Evolutionary conservation across 352 stramenopile genomes (phyloP).

Genomic region (Phytophthora sp.): DNA sequence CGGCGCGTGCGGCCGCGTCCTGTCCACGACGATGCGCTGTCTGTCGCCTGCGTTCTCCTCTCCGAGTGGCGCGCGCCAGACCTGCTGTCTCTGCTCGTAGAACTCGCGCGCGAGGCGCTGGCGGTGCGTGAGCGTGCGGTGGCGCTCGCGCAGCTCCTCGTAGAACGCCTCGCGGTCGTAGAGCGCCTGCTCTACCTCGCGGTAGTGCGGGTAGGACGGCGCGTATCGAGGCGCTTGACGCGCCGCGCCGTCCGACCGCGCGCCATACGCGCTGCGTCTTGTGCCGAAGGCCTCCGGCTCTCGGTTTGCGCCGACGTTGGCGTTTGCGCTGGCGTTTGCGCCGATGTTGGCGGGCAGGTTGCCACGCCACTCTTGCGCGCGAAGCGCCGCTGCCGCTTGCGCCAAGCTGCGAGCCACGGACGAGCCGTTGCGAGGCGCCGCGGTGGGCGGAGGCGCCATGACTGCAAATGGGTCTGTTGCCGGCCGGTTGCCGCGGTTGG

Average conservation of each 20-base stretch:
- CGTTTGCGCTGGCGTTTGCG: not conserved
- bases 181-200: not conserved
- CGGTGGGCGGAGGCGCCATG: not conserved
- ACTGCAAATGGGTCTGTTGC: too few species aligned
- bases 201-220: not conserved
- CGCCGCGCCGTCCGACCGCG: not conserved
- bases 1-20: not conserved
- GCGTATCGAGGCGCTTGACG: slow-evolving; percentile 8
- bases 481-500: too few species aligned
- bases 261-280: not conserved
- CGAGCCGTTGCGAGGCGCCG: not conserved
- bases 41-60: not conserved
- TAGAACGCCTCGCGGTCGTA: slow-evolving; percentile 22
- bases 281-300: not conserved
- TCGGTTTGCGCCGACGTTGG: not conserved
- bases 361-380: slow-evolving; percentile 22
- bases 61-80: not conserved
- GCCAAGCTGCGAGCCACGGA: slow-evolving; percentile 27
- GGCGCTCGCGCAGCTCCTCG: slow-evolving; percentile 25
- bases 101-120: slow-evolving; percentile 16
- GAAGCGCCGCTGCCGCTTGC: slow-evolving; percentile 20
- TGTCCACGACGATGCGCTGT: not conserved
- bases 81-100: not conserved
- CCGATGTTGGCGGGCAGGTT: not conserved
- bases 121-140: slow-evolving; percentile 23